Evolutionary conservation across 371 early-diverging fungal species (phyloP).

Genomic region (Chytridium lagenaria): DNA sequence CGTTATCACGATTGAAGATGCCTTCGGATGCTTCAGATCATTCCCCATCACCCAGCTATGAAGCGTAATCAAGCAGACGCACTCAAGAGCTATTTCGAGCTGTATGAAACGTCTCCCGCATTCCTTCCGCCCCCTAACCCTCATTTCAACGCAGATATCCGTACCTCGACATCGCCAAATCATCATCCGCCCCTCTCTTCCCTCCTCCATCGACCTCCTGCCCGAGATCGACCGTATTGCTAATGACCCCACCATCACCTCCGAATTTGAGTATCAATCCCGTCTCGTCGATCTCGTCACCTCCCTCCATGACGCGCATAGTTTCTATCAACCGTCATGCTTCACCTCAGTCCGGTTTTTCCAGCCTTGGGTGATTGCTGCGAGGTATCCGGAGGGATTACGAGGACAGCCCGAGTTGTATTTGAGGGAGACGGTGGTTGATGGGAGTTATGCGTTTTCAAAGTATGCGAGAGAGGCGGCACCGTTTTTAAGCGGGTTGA

Average conservation of each 20-base stretch:
- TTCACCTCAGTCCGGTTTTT: background rate
- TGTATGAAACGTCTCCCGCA: background rate
- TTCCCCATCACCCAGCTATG: constrained; percentile 14
- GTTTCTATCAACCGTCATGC: constrained; percentile 14
- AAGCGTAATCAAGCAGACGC: constrained; percentile 24
- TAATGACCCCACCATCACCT: constrained; percentile 9
- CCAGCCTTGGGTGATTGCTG: constrained; percentile 16
- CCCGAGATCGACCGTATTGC: constrained; percentile 14
- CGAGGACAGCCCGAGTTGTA: background rate
- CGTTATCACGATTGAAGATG: background rate
- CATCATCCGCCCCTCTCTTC: constrained; percentile 5
- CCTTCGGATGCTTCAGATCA: constrained; percentile 19
- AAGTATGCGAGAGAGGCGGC: background rate
- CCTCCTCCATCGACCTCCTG: constrained; percentile 22
- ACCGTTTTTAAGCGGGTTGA: background rate
- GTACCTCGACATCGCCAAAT: constrained; percentile 22
- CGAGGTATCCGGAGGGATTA: constrained; percentile 10
- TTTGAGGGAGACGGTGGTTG: background rate
- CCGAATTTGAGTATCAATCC: constrained; percentile 19
- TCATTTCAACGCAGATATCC: background rate
- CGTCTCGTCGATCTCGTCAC: background rate
- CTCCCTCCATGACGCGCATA: constrained; percentile 21
- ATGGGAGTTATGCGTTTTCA: constrained; percentile 2
- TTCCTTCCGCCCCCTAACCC: background rate
- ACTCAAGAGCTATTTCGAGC: constrained; percentile 25